A percentile compares a stretch with the other conserved stretches of the same genome.
phyloP scores from a whole-genome alignment of 2,329 filamentous ascomycete genomes.

The Fusarium sp. region DNA sequence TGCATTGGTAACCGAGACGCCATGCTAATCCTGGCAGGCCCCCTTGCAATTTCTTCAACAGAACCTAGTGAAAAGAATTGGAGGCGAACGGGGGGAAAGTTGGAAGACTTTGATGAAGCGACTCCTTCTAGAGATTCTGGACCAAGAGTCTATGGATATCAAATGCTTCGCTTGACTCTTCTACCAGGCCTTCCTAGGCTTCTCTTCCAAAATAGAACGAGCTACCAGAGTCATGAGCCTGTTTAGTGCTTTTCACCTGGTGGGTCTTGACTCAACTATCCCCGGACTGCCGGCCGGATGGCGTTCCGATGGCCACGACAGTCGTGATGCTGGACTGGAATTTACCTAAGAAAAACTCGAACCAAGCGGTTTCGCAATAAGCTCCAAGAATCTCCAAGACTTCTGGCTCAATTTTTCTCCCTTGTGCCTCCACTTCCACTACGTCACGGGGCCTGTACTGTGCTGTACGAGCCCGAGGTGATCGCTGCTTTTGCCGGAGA shows the following conservation, averaged over 20 bases:
- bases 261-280: not conserved
- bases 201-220: conserved; percentile 31
- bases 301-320: conserved; percentile 23
- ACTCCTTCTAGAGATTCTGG: not conserved
- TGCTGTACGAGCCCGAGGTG: conserved; percentile 21
- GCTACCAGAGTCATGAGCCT: conserved; percentile 33
- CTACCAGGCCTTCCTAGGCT: not conserved
- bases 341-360: conserved; percentile 36
- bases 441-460: conserved; percentile 33
- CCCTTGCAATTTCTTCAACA: conserved; percentile 19
- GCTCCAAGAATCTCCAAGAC: conserved; percentile 24
- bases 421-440: conserved; percentile 34
- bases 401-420: conserved; percentile 5
- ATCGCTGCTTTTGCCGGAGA: conserved; percentile 34
- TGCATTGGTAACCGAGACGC: conserved; percentile 28
- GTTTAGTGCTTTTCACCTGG: conserved; percentile 24
- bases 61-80: too few relatives aligned
- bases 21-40: conserved; percentile 12
- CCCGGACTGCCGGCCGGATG: conserved; percentile 29
- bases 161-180: not conserved
- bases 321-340: conserved; percentile 18
- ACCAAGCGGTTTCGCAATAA: conserved; percentile 28
- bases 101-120: not conserved
- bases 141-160: not conserved
- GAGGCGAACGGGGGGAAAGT: not conserved